Evolutionary conservation across 1,284 basidiomycete species (phyloP).

Genomic region (Sanghuangporus weigelae): DNA sequence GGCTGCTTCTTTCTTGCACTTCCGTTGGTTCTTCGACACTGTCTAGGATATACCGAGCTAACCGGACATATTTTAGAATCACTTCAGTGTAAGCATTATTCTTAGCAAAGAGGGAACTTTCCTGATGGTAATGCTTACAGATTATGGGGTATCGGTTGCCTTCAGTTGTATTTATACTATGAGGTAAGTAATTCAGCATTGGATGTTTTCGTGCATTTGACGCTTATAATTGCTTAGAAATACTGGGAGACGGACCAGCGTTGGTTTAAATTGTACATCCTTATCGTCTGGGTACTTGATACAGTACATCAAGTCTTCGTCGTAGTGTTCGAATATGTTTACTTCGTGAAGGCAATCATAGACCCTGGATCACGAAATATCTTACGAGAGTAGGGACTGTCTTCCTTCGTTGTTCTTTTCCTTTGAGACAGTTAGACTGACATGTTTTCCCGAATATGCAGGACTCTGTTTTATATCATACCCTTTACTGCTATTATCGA

Average conservation of each 20-base stretch:
- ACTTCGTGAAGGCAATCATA: slow-evolving; percentile 7
- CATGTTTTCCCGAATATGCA: background rate
- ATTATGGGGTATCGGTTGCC: slow-evolving; percentile 10
- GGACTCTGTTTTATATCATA: background rate
- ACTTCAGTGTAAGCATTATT: too few species aligned
- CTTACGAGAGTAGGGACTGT: background rate
- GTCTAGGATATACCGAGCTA: too few species aligned
- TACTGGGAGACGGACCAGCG: background rate
- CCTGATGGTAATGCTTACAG: background rate
- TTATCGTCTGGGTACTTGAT: background rate
- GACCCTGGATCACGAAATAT: background rate
- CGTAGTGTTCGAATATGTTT: background rate
- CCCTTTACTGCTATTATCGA: background rate
- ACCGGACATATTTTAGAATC: too few species aligned
- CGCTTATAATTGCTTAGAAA: background rate
- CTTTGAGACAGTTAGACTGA: background rate
- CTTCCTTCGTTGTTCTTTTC: too few species aligned
- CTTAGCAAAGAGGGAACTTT: too few species aligned
- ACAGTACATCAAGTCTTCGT: slow-evolving; percentile 8
- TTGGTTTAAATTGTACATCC: background rate
- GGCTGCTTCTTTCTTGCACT: too few species aligned
- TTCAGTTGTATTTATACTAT: slow-evolving; percentile 15
- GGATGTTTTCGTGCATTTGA: background rate
- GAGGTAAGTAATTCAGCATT: background rate
- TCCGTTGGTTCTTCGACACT: too few species aligned